phyloP scores from a whole-genome alignment of 169 alveolate species.

The Babesia divergens region DNA sequence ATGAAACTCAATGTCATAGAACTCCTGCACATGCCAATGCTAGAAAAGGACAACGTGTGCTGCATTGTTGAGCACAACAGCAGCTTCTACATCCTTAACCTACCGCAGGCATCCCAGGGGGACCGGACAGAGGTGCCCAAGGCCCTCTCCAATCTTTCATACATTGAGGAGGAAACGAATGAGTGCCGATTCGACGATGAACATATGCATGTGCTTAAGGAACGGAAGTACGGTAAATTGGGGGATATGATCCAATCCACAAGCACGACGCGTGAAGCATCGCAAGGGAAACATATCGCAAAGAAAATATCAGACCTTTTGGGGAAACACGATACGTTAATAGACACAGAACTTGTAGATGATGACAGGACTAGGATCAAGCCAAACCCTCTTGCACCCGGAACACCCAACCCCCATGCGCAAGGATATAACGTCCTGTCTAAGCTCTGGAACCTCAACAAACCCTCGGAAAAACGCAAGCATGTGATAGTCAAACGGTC shows the following conservation, averaged over 20 bases:
- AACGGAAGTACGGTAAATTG: background rate
- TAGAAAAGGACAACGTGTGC: slow-evolving; percentile 24
- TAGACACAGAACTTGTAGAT: background rate
- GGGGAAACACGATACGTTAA: background rate
- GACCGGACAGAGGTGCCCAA: background rate
- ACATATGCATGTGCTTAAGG: background rate
- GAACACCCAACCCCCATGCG: background rate
- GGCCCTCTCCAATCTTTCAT: background rate
- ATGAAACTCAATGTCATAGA: slow-evolving; percentile 39
- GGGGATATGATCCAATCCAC: background rate
- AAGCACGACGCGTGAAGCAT: background rate
- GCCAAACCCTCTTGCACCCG: background rate
- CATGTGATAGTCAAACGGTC: slow-evolving; percentile 28
- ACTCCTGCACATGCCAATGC: slow-evolving; percentile 41
- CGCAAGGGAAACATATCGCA: background rate
- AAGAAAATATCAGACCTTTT: background rate
- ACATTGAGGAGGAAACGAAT: background rate
- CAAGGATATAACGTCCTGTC: slow-evolving; percentile 48
- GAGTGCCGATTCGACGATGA: background rate
- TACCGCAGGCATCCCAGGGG: slow-evolving; percentile 5
- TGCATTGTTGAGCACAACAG: slow-evolving; percentile 60
- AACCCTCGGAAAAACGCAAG: slow-evolving; percentile 41
- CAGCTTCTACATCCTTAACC: slow-evolving; percentile 50
- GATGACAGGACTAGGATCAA: background rate
- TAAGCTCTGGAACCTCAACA: slow-evolving; percentile 43